Conservation (phyloP, 23 red algal genomes). For the Gracilariopsis chorda region DNA sequence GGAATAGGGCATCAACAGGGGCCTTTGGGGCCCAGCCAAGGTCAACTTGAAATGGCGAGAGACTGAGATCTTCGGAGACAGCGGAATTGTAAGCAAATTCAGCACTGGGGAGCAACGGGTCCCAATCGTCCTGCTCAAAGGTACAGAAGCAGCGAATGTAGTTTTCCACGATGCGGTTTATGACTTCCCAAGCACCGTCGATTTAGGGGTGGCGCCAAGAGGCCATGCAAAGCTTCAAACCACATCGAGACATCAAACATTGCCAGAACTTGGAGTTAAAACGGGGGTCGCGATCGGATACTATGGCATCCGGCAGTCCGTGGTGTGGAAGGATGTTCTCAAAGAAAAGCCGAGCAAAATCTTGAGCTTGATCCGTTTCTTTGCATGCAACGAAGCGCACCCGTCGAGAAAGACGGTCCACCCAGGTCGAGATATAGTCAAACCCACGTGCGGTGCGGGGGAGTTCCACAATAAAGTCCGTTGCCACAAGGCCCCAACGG, state of each 20-base stretch:
- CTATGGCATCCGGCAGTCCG: background rate
- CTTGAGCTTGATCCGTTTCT: background rate
- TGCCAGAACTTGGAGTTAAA: constrained; percentile 14
- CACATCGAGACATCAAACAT: background rate
- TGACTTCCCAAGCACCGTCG: constrained; percentile 10
- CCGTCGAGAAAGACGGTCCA: background rate
- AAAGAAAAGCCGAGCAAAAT: background rate
- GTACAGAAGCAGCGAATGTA: constrained; percentile 5
- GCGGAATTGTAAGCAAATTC: constrained; percentile 50
- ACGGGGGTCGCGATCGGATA: background rate
- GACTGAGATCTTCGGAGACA: background rate
- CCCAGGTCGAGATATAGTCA: background rate
- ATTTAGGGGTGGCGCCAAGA: background rate
- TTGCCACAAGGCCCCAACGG: background rate
- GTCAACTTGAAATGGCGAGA: constrained; percentile 21
- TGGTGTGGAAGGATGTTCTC: background rate
- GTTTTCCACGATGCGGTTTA: too few species aligned
- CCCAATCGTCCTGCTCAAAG: background rate
- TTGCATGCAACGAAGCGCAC: background rate
- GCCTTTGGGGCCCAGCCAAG: constrained; percentile 3
- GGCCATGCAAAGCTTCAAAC: background rate
- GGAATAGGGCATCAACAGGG: background rate
- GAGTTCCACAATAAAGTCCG: constrained; percentile 12
- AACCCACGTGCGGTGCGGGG: background rate
- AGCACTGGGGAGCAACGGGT: background rate